phyloP scores from a whole-genome alignment of 805 yeast species.

The Candida methanosorbosa region DNA sequence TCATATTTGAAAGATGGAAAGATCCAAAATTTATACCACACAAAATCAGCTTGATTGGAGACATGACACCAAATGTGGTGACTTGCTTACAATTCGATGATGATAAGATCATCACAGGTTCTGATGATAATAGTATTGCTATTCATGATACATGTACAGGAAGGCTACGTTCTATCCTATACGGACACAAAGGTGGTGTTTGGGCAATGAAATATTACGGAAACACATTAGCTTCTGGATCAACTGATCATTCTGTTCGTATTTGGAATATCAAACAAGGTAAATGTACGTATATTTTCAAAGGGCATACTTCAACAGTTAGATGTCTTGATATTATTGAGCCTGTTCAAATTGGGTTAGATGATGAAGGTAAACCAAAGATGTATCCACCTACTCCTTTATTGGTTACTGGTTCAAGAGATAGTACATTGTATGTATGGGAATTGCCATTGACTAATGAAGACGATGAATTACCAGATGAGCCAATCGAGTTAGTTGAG shows the following conservation, averaged over 20 bases:
- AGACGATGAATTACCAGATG: slow-evolving; percentile 21
- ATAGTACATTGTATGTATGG: slow-evolving; percentile 75
- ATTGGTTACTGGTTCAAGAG: slow-evolving; percentile 81
- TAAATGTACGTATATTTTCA: slow-evolving; percentile 81
- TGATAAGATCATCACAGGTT: slow-evolving; percentile 84
- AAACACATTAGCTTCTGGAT: slow-evolving; percentile 81
- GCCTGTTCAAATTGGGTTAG: slow-evolving; percentile 56
- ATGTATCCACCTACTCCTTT: slow-evolving; percentile 57
- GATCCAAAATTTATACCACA: slow-evolving; percentile 61
- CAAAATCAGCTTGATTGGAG: slow-evolving; percentile 44
- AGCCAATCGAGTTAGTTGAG: slow-evolving; percentile 29
- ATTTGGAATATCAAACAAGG: slow-evolving; percentile 87
- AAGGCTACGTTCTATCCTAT: slow-evolving; percentile 45
- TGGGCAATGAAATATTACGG: slow-evolving; percentile 93
- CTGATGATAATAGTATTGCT: slow-evolving; percentile 77
- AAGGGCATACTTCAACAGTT: slow-evolving; percentile 90
- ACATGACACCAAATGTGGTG: slow-evolving; percentile 39
- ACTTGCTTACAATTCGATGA: slow-evolving; percentile 93
- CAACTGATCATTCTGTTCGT: slow-evolving; percentile 90
- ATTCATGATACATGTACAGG: slow-evolving; percentile 77
- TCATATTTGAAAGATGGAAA: slow-evolving; percentile 72
- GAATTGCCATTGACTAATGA: slow-evolving; percentile 45
- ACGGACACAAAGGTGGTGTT: slow-evolving; percentile 96
- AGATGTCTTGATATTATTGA: slow-evolving; percentile 80
- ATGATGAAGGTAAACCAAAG: slow-evolving; percentile 47